These are phyloP conservation scores for Mrakia hoshinonis DNA, from an alignment of 768 basidiomycete genomes.

Conservation along the genomic window DNA sequence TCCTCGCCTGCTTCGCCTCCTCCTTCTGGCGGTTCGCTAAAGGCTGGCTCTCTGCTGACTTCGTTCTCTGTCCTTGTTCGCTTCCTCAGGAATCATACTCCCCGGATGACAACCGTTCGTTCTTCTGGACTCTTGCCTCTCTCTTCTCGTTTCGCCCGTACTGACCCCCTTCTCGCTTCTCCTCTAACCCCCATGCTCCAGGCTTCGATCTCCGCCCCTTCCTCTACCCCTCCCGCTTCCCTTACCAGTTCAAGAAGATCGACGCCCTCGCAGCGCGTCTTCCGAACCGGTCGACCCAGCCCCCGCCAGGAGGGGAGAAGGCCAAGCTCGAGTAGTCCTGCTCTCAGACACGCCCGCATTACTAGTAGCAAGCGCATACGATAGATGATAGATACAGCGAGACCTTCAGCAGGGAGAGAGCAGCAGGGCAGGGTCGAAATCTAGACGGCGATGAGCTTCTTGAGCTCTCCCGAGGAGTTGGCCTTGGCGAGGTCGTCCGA, in stretches of 20 bases:
- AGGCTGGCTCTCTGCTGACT: background rate
- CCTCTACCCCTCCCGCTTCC: conserved; percentile 88
- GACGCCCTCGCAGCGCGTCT: conserved; percentile 70
- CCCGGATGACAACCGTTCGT: conserved; percentile 87
- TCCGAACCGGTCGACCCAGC: conserved; percentile 43
- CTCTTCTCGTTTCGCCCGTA: background rate
- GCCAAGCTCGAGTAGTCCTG: conserved; percentile 17
- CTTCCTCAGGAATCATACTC: conserved; percentile 76
- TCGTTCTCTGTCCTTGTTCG: conserved; percentile 32
- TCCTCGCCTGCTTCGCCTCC: conserved; percentile 33
- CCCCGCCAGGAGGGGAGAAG: background rate
- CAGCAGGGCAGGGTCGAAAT: too few relatives aligned
- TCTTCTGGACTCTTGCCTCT: background rate
- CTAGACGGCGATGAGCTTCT: conserved; percentile 23
- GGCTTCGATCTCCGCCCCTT: conserved; percentile 95
- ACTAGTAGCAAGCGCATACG: too few relatives aligned
- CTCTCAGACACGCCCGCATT: too few relatives aligned
- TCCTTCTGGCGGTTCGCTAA: background rate
- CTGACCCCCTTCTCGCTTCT: conserved; percentile 26
- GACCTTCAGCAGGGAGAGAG: too few relatives aligned
- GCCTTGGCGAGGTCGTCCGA: conserved; percentile 31
- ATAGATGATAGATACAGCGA: too few relatives aligned
- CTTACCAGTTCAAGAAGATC: conserved; percentile 94
- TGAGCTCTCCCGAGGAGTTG: conserved; percentile 29
- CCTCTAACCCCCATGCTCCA: conserved; percentile 38